A percentile compares a stretch with the other conserved stretches of the same genome.
These are phyloP conservation scores for Linnemannia hyalina DNA, from an alignment of 192 early-diverging fungal species.

Conservation along the genomic window DNA sequence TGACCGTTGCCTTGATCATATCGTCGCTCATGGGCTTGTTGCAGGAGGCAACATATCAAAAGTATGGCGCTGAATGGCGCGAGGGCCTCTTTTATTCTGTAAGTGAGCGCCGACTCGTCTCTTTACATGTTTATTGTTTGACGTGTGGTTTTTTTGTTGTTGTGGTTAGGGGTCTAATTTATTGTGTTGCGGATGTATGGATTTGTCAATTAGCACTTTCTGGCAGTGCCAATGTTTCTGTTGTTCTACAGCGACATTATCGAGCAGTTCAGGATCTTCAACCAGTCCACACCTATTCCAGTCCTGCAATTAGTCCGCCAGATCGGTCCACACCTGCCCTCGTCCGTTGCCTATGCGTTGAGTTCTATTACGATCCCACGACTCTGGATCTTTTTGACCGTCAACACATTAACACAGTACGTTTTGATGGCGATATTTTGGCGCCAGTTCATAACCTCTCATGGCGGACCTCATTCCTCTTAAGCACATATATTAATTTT, in stretches of 20 bases:
- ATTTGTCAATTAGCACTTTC: constrained; percentile 67
- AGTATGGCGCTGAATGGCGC: constrained; percentile 86
- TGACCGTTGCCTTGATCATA: constrained; percentile 79
- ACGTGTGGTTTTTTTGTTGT: background rate
- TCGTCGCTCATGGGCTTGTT: constrained; percentile 86
- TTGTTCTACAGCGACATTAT: constrained; percentile 78
- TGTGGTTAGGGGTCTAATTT: background rate
- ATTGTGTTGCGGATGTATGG: background rate
- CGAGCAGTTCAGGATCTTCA: constrained; percentile 67
- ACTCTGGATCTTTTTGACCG: constrained; percentile 78
- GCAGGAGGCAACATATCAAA: constrained; percentile 84
- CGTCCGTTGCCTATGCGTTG: constrained; percentile 43
- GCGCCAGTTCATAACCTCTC: no score
- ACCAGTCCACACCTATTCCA: constrained; percentile 64
- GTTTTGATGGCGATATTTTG: constrained; percentile 8
- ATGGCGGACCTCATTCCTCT: background rate
- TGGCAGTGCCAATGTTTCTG: constrained; percentile 86
- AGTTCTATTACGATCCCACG: constrained; percentile 63
- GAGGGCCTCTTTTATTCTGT: constrained; percentile 92
- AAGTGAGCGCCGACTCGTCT: constrained; percentile 3
- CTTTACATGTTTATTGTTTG: background rate
- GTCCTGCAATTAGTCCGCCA: constrained; percentile 39
- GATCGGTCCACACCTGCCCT: constrained; percentile 33
- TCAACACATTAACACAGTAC: constrained; percentile 87
- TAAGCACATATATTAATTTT: background rate